Base-by-base conservation (phyloP, 768 basidiomycete species). In the Termitomyces sp. region DNA sequence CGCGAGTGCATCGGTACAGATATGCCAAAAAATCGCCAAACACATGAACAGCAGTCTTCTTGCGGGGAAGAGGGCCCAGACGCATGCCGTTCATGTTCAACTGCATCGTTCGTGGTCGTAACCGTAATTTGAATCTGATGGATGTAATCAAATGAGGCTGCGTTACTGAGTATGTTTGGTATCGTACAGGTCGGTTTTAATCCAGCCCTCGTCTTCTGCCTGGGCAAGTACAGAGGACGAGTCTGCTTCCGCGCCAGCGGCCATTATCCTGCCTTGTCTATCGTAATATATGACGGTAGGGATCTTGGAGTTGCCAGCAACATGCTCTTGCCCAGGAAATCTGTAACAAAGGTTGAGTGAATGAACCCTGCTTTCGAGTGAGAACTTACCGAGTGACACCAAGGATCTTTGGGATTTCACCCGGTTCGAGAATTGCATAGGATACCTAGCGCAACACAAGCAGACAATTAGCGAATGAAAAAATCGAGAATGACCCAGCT, bases 41-140 rank as follows among this genome's bases (percentile, higher is more conserved):
- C 46, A 90, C 86, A 63, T 90, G 79, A 2, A 90, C 83, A 36
- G 89, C 79, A 0, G 82, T 78, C 65, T 88, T 89, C 33, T 78
- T 72, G n/a, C 74, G 77, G 0, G 89, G 89, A 26, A 92, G 78
- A 5, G 79, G 75, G 14, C 84, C 81, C 54, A 92, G 78, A 5
- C 85, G 83, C 85, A 91, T 90, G 44, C 89, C 89, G 68, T 91
- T 91, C 88, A 90, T 90, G 68, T 85, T 80, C 55, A 90, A 79
- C 62, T 85, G 82, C 89, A 92, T 91, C 9, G 86, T 78, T 54
- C 84, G 83, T 18, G 89, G 89, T 13, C 89, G 79, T 53, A 92
- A 74, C 59, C 89, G 88, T 59, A 91, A 79, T 70, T 92, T 92
- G 80, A 90, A 92, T 2, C 89, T 90, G 60, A 5, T 26, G 9